Evolutionary conservation across 495 filamentous ascomycete species (phyloP).

Genomic region (Neurospora sp.): DNA sequence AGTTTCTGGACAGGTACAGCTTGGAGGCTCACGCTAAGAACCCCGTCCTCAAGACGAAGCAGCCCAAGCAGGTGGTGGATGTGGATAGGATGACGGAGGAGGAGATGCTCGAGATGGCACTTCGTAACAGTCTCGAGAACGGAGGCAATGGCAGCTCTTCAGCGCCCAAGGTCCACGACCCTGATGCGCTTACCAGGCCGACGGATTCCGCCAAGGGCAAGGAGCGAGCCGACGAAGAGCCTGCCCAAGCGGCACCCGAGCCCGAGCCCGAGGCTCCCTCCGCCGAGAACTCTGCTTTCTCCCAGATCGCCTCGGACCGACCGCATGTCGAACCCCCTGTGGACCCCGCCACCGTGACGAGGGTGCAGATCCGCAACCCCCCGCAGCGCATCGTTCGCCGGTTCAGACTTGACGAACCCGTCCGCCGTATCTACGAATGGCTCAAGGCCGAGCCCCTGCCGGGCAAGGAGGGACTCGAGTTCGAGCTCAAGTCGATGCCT

Average conservation of each 20-base stretch:
- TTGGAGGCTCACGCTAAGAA: conserved; percentile 80
- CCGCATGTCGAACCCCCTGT: conserved; percentile 69
- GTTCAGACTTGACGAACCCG: conserved; percentile 70
- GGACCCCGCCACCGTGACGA: conserved; percentile 60
- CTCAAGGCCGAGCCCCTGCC: conserved; percentile 73
- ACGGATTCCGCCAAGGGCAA: conserved; percentile 50
- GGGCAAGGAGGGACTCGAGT: conserved; percentile 64
- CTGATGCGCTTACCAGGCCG: conserved; percentile 69
- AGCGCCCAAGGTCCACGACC: conserved; percentile 46
- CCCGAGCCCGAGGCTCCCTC: conserved; percentile 11
- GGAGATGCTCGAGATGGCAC: conserved; percentile 87
- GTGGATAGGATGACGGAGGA: conserved; percentile 90
- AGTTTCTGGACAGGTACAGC: conserved; percentile 94
- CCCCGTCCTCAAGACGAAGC: conserved; percentile 73
- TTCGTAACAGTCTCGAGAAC: conserved; percentile 67
- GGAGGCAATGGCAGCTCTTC: conserved; percentile 7
- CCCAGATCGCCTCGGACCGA: conserved; percentile 54
- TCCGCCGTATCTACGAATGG: conserved; percentile 87
- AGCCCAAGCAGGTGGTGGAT: conserved; percentile 55
- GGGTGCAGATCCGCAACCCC: conserved; percentile 83
- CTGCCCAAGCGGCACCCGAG: background rate
- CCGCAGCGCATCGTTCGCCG: conserved; percentile 71
- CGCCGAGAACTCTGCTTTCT: conserved; percentile 40
- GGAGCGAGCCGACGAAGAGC: conserved; percentile 32
- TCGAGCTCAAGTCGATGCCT: conserved; percentile 65